Percentiles rank a stretch among this genome's conserved stretches.
Conservation (phyloP, 768 basidiomycete genomes). For the Lentinula guzmanii region DNA sequence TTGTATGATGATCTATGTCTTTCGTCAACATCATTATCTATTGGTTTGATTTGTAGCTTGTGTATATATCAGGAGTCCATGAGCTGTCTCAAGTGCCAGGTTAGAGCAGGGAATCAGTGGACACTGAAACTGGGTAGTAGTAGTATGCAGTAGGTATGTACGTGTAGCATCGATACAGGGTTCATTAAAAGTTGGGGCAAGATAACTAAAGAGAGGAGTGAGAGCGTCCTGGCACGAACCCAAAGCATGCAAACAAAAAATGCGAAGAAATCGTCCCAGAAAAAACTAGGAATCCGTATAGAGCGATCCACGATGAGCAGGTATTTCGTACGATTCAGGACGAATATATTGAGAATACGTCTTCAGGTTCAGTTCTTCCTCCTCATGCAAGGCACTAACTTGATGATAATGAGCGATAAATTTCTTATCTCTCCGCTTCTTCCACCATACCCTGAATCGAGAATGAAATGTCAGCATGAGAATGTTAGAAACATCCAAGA, state of each 20-base stretch:
- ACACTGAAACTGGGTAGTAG: not conserved
- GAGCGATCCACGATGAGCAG: not conserved
- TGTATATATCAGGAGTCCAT: not conserved
- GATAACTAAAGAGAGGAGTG: not conserved
- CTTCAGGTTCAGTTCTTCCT: conserved; percentile 6
- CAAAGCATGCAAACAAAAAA: not conserved
- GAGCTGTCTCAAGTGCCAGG: not conserved
- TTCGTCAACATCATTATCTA: not conserved
- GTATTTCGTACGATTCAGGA: conserved; percentile 5
- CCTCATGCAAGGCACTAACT: conserved; percentile 13
- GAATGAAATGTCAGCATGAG: not conserved
- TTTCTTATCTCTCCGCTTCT: conserved; percentile 15
- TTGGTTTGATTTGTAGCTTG: not conserved
- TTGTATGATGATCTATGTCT: not conserved
- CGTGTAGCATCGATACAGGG: not conserved
- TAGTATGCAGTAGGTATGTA: not conserved
- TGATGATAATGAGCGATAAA: conserved; percentile 12
- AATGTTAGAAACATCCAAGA: not conserved
- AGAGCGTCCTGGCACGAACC: not conserved
- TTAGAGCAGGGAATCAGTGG: not conserved
- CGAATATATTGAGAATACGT: not conserved
- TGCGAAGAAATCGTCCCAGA: not conserved
- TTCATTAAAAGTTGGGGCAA: not conserved
- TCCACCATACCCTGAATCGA: conserved; percentile 17
- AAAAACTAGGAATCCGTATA: not conserved